Percentiles rank a stretch among this genome's conserved stretches.
phyloP scores from a whole-genome alignment of 2,329 filamentous ascomycete genomes.

The Lachnellula suecica region DNA sequence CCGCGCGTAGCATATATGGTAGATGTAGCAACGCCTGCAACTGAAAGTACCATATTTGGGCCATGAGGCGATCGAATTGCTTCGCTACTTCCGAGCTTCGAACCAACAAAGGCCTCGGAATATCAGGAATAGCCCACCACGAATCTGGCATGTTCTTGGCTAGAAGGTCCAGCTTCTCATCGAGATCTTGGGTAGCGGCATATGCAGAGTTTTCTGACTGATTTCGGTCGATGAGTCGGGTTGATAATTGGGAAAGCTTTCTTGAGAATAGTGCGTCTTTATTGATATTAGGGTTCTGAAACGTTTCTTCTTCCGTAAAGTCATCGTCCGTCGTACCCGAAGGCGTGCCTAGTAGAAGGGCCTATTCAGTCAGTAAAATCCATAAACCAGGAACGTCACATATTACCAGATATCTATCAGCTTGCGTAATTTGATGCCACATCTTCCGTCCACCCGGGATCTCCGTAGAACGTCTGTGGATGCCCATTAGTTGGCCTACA shows the following conservation, averaged over 20 bases:
- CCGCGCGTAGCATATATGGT: conserved; percentile 33
- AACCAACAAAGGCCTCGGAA: conserved; percentile 9
- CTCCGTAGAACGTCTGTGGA: conserved; percentile 3
- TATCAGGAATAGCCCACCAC: conserved; percentile 30
- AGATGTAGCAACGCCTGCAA: conserved; percentile 29
- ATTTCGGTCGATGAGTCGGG: conserved; percentile 30
- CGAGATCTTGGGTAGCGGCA: conserved; percentile 31
- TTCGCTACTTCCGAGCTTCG: conserved; percentile 6
- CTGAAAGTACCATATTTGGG: conserved; percentile 32
- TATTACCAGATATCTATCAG: conserved; percentile 14
- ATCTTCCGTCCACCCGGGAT: conserved; percentile 5
- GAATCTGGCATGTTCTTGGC: conserved; percentile 26
- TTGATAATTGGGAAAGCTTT: conserved; percentile 23
- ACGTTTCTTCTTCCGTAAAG: conserved; percentile 24
- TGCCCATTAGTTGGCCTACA: conserved; percentile 37
- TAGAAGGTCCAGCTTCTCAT: conserved; percentile 28
- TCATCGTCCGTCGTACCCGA: conserved; percentile 17
- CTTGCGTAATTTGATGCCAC: conserved; percentile 14
- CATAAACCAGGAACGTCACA: neutral
- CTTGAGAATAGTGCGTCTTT: conserved; percentile 22
- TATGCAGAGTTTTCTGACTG: conserved; percentile 24
- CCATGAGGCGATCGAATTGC: conserved; percentile 26
- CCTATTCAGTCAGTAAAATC: conserved; percentile 7
- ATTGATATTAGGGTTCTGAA: conserved; percentile 24
- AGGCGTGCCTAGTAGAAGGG: conserved; percentile 29